Base-by-base conservation (phyloP, 495 filamentous ascomycete species). In the Talaromyces ruber region DNA sequence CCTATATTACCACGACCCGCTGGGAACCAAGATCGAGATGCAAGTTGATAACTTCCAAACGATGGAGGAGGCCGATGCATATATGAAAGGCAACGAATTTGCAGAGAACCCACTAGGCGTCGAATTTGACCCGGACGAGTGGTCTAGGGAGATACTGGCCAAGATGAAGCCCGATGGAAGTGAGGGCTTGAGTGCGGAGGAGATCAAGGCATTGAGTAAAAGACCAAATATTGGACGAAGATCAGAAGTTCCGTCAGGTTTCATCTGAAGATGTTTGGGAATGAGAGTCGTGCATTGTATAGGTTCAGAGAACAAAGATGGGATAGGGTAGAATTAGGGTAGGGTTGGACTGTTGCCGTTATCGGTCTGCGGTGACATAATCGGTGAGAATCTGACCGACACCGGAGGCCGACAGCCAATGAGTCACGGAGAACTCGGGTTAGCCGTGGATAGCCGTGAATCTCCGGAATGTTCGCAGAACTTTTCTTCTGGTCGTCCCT, bases 1-100 rank as follows among this genome's bases (percentile, higher is more conserved):
- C 37, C 68, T 81, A 4, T 81, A 79, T 60, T 79, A 81, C 59
- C 63, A 62, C 14, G 79, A 81, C 58, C 78, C 78, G 5, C 12
- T 77, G 80, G 77, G 77, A 8, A 81, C 80, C 62, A 39, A 59
- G 51, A 64, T 81, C 53, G 79, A 82, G 66, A 74, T 71, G 11
- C 78, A 82, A 65, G 74, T 78, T 2, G 76, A 80, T 56, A 74
- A 72, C 43, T 77, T 79, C 51, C 70, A 73, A 0, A 43, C 55
- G 11, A 34, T 16, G 18, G 28, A 37, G 11, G 26, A 58, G n/a
- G 29, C 55, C n/a, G 22, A 34, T 58, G 29, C 29, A 29, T 58
- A 26, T 43, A 58, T 58, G 55, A 34, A 32, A 24, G 12, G 26
- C 28, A 6, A 28, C 9, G 55, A 58, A 8, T 58, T 58, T 7